A percentile compares a stretch with the other conserved stretches of the same genome.
These are phyloP conservation scores for Naganishia antarctica DNA, from an alignment of 768 basidiomycete species.

Conservation along the genomic window DNA sequence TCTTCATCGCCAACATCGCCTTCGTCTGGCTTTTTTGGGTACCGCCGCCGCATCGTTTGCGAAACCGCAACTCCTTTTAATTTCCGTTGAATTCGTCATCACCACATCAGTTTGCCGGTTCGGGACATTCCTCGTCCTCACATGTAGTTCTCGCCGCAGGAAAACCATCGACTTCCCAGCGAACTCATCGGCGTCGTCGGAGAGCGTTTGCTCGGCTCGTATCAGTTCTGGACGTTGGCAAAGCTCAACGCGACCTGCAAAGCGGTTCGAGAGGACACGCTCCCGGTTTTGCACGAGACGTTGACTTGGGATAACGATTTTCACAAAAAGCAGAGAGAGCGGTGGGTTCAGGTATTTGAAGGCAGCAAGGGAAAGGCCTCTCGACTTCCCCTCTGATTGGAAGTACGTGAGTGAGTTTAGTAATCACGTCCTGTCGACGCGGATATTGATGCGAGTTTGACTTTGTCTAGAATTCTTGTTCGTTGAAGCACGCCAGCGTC, in stretches of 20 bases:
- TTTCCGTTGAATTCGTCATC: too few species aligned
- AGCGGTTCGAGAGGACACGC: not conserved
- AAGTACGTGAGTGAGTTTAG: not conserved
- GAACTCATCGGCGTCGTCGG: not conserved
- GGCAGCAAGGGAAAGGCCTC: not conserved
- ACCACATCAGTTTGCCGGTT: not conserved
- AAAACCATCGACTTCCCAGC: not conserved
- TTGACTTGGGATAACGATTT: not conserved
- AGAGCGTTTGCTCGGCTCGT: not conserved
- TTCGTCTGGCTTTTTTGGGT: too few species aligned
- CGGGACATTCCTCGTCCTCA: not conserved
- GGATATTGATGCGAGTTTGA: too few species aligned
- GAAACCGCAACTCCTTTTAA: too few species aligned
- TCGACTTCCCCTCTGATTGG: not conserved
- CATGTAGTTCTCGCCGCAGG: not conserved
- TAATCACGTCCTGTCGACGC: too few species aligned
- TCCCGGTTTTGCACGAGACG: not conserved
- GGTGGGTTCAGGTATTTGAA: not conserved
- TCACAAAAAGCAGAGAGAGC: not conserved
- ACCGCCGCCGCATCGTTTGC: too few species aligned
- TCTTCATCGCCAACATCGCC: too few species aligned
- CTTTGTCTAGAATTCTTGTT: not conserved
- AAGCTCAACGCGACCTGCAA: not conserved
- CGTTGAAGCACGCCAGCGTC: not conserved
- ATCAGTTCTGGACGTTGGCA: not conserved